A percentile compares a stretch with the other conserved stretches of the same genome.
These are phyloP conservation scores for Hyaloscypha hepaticicola DNA, from an alignment of 495 filamentous ascomycete genomes.

Conservation along the genomic window DNA sequence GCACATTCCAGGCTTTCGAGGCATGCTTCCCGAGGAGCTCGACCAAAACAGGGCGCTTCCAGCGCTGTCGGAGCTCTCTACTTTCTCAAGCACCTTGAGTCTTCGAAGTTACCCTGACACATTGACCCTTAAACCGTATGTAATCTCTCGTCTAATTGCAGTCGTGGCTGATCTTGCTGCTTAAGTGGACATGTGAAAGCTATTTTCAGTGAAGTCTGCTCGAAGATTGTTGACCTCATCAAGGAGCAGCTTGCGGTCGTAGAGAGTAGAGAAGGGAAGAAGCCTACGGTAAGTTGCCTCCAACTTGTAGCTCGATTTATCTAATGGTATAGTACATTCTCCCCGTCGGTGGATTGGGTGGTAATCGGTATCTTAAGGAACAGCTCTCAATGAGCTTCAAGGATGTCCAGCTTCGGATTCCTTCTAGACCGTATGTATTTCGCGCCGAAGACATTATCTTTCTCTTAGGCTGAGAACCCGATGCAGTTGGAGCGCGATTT, in stretches of 20 bases:
- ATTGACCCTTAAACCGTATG: slow-evolving; percentile 6
- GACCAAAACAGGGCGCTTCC: not conserved
- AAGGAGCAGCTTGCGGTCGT: not conserved
- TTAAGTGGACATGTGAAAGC: slow-evolving; percentile 4
- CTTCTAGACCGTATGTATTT: not conserved
- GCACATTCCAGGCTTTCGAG: slow-evolving; percentile 3
- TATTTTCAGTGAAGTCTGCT: slow-evolving; percentile 2
- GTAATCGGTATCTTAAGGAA: slow-evolving; percentile 3
- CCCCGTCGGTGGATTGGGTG: slow-evolving; percentile 19
- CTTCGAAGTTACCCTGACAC: too few relatives aligned
- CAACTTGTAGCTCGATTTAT: not conserved
- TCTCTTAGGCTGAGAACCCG: not conserved
- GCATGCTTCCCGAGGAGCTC: not conserved
- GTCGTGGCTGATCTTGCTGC: not conserved
- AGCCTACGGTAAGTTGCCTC: slow-evolving; percentile 1
- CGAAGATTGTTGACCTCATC: slow-evolving; percentile 9
- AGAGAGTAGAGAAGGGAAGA: not conserved
- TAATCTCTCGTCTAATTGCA: not conserved
- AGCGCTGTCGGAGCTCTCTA: too few relatives aligned
- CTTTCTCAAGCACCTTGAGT: too few relatives aligned
- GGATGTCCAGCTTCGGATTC: not conserved
- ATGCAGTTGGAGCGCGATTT: slow-evolving; percentile 6
- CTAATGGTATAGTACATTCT: slow-evolving; percentile 1
- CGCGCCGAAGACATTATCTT: not conserved
- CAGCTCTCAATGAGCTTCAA: not conserved